phyloP scores from a whole-genome alignment of 768 basidiomycete genomes.

The Pisolithus sp. region DNA sequence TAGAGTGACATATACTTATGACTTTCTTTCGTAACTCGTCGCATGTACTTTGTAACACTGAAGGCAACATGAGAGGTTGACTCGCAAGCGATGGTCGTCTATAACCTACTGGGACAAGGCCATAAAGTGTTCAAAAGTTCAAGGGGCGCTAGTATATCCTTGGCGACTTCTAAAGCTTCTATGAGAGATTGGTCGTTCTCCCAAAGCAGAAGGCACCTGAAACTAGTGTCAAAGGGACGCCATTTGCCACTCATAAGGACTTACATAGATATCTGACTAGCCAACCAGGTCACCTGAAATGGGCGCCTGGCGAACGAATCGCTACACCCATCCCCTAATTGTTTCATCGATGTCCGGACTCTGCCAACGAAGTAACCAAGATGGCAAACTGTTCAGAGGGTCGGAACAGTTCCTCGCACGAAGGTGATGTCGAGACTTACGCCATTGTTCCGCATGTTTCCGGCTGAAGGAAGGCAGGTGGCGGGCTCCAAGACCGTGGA shows the following conservation, averaged over 20 bases:
- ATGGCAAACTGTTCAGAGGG: slow-evolving; percentile 47
- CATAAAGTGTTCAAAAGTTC: slow-evolving; percentile 67
- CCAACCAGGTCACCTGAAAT: slow-evolving; percentile 66
- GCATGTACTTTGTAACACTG: slow-evolving; percentile 44
- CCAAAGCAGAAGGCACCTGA: slow-evolving; percentile 63
- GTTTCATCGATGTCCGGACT: slow-evolving; percentile 48
- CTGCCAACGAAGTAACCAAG: slow-evolving; percentile 61
- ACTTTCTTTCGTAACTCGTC: slow-evolving; percentile 45
- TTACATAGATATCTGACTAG: slow-evolving; percentile 58
- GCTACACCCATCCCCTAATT: slow-evolving; percentile 43
- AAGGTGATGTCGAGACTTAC: slow-evolving; percentile 38
- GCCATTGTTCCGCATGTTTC: slow-evolving; percentile 72
- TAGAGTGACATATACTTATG: slow-evolving; percentile 40
- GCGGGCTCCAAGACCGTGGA: slow-evolving; percentile 46
- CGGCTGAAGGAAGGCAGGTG: slow-evolving; percentile 55
- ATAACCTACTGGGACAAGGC: slow-evolving; percentile 46
- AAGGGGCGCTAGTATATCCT: slow-evolving; percentile 53
- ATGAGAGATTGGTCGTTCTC: slow-evolving; percentile 50
- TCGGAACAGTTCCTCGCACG: slow-evolving; percentile 2
- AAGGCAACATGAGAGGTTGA: neutral
- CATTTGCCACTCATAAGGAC: slow-evolving; percentile 14
- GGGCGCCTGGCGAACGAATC: slow-evolving; percentile 61
- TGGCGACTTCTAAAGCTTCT: slow-evolving; percentile 60
- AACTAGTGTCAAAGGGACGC: neutral
- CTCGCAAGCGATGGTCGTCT: neutral